Evolutionary conservation across 2,329 filamentous ascomycete genomes (phyloP), one percentile per base, ranked within the genome.

Genomic region (Phialocephala subalpina): DNA sequence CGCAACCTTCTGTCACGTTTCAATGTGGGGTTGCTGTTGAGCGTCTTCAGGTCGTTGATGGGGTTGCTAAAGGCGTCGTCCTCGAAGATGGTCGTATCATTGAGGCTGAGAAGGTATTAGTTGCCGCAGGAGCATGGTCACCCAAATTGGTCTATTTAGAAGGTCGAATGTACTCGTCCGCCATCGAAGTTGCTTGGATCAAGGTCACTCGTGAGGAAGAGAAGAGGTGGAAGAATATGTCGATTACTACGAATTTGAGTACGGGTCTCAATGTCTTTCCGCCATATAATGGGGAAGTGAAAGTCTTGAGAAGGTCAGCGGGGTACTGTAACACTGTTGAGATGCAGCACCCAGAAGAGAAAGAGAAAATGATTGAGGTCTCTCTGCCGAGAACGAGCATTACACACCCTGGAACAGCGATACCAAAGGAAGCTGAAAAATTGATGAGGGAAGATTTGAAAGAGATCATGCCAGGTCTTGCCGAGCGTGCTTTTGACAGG

Each of bases 181-280:
- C 25, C 11, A 36, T 47, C 9, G 73, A 72, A 59, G 73, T 75
- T 20, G 73, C 73, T 27, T 75, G 73, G 73, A 62, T 75, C 52
- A 73, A 73, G 58, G 53, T 75, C n/a, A 73, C 71, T 4, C 56
- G 62, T 1, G 72, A 72, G 45, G 72, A 74, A 61, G 62, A 58
- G 22, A 53, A 57, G 2, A 59, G 62, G 27, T 76, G 72, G 72
- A 72, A 72, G 63, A 62, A 73, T 45, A 76, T 76, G 72, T 72
- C 74, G 7, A 75, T 74, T 56, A 74, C 72, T 8, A 76, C 74
- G 2, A 75, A 74, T 59, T 53, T 74, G 12, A 69, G 61, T 62
- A 75, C 73, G 7, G 73, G 73, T 2, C 65, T 75, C 42, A 75
- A 75, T 58, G 59, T 75, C 22, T 75, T 75, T 45, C 72, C 73